Conservation (phyloP, 139 green algal species). For the Edaphochlamys debaryana region DNA sequence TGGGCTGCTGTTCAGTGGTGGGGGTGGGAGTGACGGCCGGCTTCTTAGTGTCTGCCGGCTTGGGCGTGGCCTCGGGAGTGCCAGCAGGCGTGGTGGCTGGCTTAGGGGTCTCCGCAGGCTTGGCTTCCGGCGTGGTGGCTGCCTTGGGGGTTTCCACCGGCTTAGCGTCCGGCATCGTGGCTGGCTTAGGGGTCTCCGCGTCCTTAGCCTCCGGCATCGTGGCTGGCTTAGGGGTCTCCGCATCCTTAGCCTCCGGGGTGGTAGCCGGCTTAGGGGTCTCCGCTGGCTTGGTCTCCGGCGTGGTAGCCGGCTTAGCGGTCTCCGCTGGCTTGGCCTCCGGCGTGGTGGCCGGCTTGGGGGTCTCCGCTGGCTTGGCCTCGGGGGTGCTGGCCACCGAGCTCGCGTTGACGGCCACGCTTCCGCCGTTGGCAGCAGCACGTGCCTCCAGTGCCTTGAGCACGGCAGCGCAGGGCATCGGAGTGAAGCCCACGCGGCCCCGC, state of each 20-base stretch:
- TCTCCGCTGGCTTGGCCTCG: too few species aligned
- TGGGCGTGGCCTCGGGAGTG: background rate
- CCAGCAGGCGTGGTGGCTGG: background rate
- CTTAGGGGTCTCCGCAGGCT: background rate
- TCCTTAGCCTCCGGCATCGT: too few species aligned
- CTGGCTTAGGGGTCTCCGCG: background rate
- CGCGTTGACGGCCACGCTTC: too few species aligned
- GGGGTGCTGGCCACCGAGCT: too few species aligned
- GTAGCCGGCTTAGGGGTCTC: background rate
- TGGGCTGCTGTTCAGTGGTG: too few species aligned
- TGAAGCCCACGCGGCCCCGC: slow-evolving; percentile 69
- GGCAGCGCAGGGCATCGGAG: slow-evolving; percentile 13
- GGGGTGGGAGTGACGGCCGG: background rate
- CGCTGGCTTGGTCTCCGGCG: too few species aligned
- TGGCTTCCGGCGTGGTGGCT: too few species aligned
- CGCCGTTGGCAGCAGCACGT: too few species aligned
- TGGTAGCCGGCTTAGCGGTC: background rate
- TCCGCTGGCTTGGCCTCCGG: too few species aligned
- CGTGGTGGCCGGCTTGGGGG: background rate
- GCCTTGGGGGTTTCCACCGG: background rate
- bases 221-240: background rate
- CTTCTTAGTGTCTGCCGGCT: background rate
- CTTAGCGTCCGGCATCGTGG: background rate
- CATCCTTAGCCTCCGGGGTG: background rate
- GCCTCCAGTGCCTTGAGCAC: too few species aligned